Percentiles rank a stretch among this genome's conserved stretches.
These are phyloP conservation scores for Pyrrhoderma noxium DNA, from an alignment of 1,284 basidiomycete species.

Conservation along the genomic window DNA sequence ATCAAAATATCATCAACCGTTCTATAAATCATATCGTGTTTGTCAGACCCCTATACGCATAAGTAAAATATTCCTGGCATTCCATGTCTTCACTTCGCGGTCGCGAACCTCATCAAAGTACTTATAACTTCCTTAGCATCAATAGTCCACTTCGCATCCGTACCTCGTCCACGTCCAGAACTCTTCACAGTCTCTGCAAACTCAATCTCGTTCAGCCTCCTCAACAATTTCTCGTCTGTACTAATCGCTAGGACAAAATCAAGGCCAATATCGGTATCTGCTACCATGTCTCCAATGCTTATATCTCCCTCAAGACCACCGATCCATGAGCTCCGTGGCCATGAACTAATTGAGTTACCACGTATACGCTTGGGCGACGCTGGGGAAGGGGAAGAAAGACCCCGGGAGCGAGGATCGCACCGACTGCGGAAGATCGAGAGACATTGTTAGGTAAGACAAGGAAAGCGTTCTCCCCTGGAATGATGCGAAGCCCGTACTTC, in stretches of 20 bases:
- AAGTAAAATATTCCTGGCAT: too few relatives aligned
- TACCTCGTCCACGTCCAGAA: conserved; percentile 39
- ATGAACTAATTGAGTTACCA: background rate
- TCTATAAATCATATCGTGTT: too few relatives aligned
- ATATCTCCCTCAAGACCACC: conserved; percentile 32
- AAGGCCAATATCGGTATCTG: conserved; percentile 36
- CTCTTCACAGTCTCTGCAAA: conserved; percentile 65
- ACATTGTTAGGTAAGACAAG: conserved; percentile 80
- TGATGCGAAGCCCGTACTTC: conserved; percentile 72
- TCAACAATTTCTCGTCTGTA: conserved; percentile 67
- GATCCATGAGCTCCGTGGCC: conserved; percentile 10
- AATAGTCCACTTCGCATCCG: conserved; percentile 68
- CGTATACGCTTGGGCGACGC: conserved; percentile 47
- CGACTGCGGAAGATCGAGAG: conserved; percentile 74
- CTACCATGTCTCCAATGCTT: conserved; percentile 36
- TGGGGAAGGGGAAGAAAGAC: conserved; percentile 56
- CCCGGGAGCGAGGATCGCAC: conserved; percentile 65
- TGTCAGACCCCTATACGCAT: too few relatives aligned
- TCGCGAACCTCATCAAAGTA: conserved; percentile 34
- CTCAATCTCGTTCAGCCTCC: conserved; percentile 65
- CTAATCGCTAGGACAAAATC: conserved; percentile 64
- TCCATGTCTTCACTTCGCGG: conserved; percentile 5
- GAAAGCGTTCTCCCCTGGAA: conserved; percentile 72
- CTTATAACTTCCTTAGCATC: conserved; percentile 36
- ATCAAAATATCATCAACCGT: too few relatives aligned